phyloP scores from a whole-genome alignment of 2,329 filamentous ascomycete genomes.

The Xylariaceae sp. region DNA sequence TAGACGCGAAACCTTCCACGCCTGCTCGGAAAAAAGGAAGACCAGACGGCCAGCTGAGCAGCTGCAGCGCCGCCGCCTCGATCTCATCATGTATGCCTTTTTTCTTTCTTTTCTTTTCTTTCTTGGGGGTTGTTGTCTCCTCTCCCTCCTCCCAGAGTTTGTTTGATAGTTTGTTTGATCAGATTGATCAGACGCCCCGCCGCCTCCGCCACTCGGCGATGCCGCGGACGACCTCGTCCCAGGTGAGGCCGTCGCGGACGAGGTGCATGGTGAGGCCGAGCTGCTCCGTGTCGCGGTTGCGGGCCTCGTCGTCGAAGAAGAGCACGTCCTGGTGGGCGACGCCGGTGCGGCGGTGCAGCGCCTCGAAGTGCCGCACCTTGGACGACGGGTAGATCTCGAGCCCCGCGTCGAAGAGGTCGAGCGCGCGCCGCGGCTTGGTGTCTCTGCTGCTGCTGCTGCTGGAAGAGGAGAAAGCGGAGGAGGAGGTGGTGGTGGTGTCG shows the following conservation, averaged over 20 bases:
- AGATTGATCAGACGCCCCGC: constrained; percentile 43
- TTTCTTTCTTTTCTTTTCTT: too few relatives aligned
- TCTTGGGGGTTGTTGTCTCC: too few relatives aligned
- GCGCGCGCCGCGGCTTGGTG: constrained; percentile 36
- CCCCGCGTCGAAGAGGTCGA: constrained; percentile 53
- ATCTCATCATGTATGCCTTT: too few relatives aligned
- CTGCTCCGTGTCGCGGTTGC: constrained; percentile 74
- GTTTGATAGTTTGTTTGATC: too few relatives aligned
- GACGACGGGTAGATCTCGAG: constrained; percentile 65
- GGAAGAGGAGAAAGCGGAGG: too few relatives aligned
- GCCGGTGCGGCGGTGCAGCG: constrained; percentile 62
- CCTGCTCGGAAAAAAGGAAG: too few relatives aligned
- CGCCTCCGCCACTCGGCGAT: constrained; percentile 74
- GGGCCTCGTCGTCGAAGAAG: constrained; percentile 88
- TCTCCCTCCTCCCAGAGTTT: too few relatives aligned
- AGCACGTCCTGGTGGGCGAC: constrained; percentile 77
- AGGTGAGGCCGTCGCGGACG: constrained; percentile 70
- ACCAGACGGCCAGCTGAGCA: too few relatives aligned
- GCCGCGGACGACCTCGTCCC: constrained; percentile 69
- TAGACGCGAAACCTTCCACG: too few relatives aligned
- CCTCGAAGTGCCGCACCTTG: constrained; percentile 80
- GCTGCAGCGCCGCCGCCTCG: too few relatives aligned
- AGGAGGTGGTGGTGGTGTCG: neutral
- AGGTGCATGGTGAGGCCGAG: constrained; percentile 81
- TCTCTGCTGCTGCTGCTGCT: constrained; percentile 18